Evolutionary conservation across 371 early-diverging fungal genomes (phyloP).

Genomic region (Rhizomucor pusillus): DNA sequence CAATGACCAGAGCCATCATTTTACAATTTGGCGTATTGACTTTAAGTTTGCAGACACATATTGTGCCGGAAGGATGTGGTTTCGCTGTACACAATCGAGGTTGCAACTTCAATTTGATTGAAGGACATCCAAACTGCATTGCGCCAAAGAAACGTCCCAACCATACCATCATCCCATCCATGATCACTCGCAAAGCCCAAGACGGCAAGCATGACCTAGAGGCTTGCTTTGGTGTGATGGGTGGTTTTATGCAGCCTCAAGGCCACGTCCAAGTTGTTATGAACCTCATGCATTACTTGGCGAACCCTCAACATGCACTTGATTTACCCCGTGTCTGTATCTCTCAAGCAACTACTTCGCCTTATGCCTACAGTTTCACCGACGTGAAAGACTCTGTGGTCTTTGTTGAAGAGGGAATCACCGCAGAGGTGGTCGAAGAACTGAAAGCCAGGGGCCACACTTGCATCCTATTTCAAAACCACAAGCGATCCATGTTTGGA

Average conservation of each 20-base stretch:
- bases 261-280: slow-evolving; percentile 81
- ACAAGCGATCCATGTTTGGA: slow-evolving; percentile 63
- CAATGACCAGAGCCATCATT: neutral
- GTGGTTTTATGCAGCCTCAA: slow-evolving; percentile 77
- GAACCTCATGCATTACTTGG: slow-evolving; percentile 59
- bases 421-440: slow-evolving; percentile 29
- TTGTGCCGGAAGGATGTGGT: slow-evolving; percentile 65
- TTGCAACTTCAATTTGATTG: slow-evolving; percentile 62
- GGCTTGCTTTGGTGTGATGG: slow-evolving; percentile 58
- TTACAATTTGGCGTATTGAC: neutral
- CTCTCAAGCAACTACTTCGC: slow-evolving; percentile 21
- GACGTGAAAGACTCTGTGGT: slow-evolving; percentile 44
- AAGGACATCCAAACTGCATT: slow-evolving; percentile 65
- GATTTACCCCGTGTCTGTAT: slow-evolving; percentile 74
- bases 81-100: slow-evolving; percentile 79
- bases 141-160: slow-evolving; percentile 80
- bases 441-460: slow-evolving; percentile 61
- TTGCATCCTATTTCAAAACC: slow-evolving; percentile 28
- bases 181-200: slow-evolving; percentile 48
- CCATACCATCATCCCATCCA: slow-evolving; percentile 82
- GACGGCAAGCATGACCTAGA: slow-evolving; percentile 39
- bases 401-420: slow-evolving; percentile 65
- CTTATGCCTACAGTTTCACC: slow-evolving; percentile 30
- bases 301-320: slow-evolving; percentile 66
- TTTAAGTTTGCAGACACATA: slow-evolving; percentile 23